Evolutionary conservation across 768 basidiomycete species (phyloP).

Genomic region (Cubamyces sp.): DNA sequence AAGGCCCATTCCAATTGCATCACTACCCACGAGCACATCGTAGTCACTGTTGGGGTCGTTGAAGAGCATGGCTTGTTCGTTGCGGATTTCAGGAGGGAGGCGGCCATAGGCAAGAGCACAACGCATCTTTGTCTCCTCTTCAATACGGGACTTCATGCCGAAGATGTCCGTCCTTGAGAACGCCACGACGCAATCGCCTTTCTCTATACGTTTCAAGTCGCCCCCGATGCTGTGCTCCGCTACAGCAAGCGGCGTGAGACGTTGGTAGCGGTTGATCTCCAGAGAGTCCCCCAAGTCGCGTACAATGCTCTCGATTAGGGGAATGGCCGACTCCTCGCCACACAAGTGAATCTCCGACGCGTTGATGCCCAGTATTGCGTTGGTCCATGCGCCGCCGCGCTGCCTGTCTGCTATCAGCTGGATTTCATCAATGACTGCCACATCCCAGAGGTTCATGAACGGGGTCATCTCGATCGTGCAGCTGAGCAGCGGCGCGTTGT

Average conservation of each 20-base stretch:
- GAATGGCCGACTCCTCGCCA: slow-evolving; percentile 91
- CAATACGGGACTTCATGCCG: slow-evolving; percentile 69
- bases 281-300: slow-evolving; percentile 81
- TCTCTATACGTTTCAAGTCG: slow-evolving; percentile 61
- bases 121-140: slow-evolving; percentile 68
- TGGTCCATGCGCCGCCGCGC: slow-evolving; percentile 84
- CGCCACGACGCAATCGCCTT: slow-evolving; percentile 91
- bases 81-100: slow-evolving; percentile 88
- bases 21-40: slow-evolving; percentile 90
- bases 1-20: slow-evolving; percentile 96
- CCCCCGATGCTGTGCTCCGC: slow-evolving; percentile 65
- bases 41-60: slow-evolving; percentile 84
- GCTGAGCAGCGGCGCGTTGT: slow-evolving; percentile 59
- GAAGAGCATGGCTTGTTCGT: slow-evolving; percentile 91
- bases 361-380: slow-evolving; percentile 72
- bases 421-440: slow-evolving; percentile 96
- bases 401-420: slow-evolving; percentile 87
- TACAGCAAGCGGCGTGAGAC: slow-evolving; percentile 82
- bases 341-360: slow-evolving; percentile 92
- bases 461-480: slow-evolving; percentile 95
- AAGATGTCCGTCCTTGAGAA: slow-evolving; percentile 83
- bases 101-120: slow-evolving; percentile 95
- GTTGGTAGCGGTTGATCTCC: slow-evolving; percentile 79
- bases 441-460: slow-evolving; percentile 50
- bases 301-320: slow-evolving; percentile 72